Evolutionary conservation across 106 monocot species (phyloP), one percentile per base, ranked within the genome.

Genomic region (Platanthera guangdongensis): DNA sequence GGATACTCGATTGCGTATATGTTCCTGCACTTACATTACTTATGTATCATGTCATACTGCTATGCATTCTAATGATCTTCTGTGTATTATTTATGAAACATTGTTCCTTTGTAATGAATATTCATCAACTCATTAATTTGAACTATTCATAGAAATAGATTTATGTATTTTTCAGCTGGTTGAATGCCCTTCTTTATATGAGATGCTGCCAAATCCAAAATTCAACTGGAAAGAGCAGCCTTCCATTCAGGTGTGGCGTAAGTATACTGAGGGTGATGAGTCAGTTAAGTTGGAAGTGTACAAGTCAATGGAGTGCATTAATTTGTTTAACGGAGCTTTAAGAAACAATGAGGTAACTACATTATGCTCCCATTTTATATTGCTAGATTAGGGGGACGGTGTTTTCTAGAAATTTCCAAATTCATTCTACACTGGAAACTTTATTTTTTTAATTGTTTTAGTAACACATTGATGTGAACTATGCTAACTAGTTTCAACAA

Each of bases 141-240:
- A 60, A 60, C 18, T 60, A 11, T 60, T 60, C 59, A 60, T 21
- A 21, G 59, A 60, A 55, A 60, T 60, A 21, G 7, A 51, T 25
- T 73, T 57, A 80, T 51, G 3, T 59, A 6, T 51, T 59, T 46
- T 84, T 63, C 78, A 95, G 95, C 76, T 95, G 73, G 79, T 95
- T 78, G 95, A 90, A 75, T 95, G 95, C 75, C 95, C 95, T 63
- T 95, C 95, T 68, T 82, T 95, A 32, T 95, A 95, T 50, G 95
- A 95, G 79, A 85, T 95, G 90, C 75, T 95, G 72, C 87, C 92
- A 50, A 90, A 90, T 72, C 83, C 90, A 76, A 68, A 79, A 19
- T 95, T 95, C 71, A 76, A 81, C 14, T 95, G 95, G 95, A 87
- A 88, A 64, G 54, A 74, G 14, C 73, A 83, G 47, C 95, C 95